phyloP scores from a whole-genome alignment of 1,284 basidiomycete species.

The Tylopilus sp. region DNA sequence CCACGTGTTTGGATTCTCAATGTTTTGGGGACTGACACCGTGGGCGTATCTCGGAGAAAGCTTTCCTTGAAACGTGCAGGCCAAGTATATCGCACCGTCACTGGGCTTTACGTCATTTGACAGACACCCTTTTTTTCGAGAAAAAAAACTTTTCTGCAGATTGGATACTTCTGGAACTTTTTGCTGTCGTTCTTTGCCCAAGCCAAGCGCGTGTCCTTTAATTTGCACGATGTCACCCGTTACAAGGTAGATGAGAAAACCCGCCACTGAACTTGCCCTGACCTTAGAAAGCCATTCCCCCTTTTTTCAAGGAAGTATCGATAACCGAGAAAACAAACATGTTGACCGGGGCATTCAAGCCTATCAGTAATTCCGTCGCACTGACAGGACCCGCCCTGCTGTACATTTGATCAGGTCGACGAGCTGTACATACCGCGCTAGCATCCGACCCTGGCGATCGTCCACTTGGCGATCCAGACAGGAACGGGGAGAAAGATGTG shows the following conservation, averaged over 20 bases:
- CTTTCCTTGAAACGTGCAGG: conserved; percentile 55
- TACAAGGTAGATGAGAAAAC: too few species aligned
- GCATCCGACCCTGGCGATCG: conserved; percentile 20
- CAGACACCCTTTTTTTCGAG: neutral
- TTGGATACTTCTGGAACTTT: conserved; percentile 59
- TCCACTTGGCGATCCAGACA: conserved; percentile 15
- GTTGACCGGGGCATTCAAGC: too few species aligned
- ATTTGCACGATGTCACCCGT: neutral
- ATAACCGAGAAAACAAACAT: too few species aligned
- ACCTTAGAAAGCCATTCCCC: too few species aligned
- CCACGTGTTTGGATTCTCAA: conserved; percentile 51
- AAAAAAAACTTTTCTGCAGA: conserved; percentile 26
- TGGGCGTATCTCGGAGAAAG: conserved; percentile 61
- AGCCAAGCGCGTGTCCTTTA: conserved; percentile 26
- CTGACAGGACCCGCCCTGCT: neutral
- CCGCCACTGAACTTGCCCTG: too few species aligned
- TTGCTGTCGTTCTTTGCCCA: conserved; percentile 52
- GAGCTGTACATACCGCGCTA: conserved; percentile 26
- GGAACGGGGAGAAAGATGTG: conserved; percentile 13
- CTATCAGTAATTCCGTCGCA: neutral
- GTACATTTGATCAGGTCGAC: conserved; percentile 15
- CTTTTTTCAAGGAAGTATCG: too few species aligned
- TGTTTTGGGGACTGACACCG: conserved; percentile 55
- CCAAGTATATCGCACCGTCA: conserved; percentile 52
- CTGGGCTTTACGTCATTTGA: neutral